These are phyloP conservation scores for Aegle marmelos DNA, from an alignment of 345 rosid genomes.

Conservation along the genomic window DNA sequence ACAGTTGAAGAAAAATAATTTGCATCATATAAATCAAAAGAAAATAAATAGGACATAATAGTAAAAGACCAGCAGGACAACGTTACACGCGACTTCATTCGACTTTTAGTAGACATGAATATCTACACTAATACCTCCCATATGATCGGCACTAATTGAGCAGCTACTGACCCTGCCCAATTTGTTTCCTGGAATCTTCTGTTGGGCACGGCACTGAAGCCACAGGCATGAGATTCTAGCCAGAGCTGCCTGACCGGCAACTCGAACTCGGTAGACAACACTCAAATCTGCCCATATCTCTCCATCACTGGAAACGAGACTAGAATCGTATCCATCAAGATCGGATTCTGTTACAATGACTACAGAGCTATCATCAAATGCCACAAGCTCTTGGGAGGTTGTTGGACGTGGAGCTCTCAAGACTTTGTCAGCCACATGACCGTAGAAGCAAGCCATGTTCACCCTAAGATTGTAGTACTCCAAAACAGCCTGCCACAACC, in stretches of 20 bases:
- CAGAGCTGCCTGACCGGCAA: conserved; percentile 63
- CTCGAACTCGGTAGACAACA: conserved; percentile 62
- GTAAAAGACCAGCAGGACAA: neutral
- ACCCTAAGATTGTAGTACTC: conserved; percentile 60
- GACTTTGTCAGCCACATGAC: conserved; percentile 24
- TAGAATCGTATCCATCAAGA: conserved; percentile 65
- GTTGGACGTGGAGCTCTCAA: conserved; percentile 22
- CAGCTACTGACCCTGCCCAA: conserved; percentile 35
- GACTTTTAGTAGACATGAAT: conserved; percentile 70
- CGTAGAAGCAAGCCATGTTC: conserved; percentile 24
- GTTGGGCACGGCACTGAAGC: conserved; percentile 54
- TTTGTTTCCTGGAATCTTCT: conserved; percentile 48
- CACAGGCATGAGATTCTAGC: conserved; percentile 75
- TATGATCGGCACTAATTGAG: conserved; percentile 26
- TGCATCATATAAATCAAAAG: conserved; percentile 10
- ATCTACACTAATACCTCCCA: conserved; percentile 71
- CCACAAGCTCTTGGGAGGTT: conserved; percentile 35
- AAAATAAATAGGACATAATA: neutral
- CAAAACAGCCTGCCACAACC: conserved; percentile 70
- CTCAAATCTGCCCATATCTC: conserved; percentile 64
- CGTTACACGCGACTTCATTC: conserved; percentile 10
- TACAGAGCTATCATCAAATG: conserved; percentile 78
- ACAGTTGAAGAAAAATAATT: conserved; percentile 23
- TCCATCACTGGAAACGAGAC: conserved; percentile 26
- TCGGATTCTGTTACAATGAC: conserved; percentile 84